A percentile compares a stretch with the other conserved stretches of the same genome.
Evolutionary conservation across 2,329 filamentous ascomycete genomes (phyloP).

Genomic region (Metarhizium brunneum): DNA sequence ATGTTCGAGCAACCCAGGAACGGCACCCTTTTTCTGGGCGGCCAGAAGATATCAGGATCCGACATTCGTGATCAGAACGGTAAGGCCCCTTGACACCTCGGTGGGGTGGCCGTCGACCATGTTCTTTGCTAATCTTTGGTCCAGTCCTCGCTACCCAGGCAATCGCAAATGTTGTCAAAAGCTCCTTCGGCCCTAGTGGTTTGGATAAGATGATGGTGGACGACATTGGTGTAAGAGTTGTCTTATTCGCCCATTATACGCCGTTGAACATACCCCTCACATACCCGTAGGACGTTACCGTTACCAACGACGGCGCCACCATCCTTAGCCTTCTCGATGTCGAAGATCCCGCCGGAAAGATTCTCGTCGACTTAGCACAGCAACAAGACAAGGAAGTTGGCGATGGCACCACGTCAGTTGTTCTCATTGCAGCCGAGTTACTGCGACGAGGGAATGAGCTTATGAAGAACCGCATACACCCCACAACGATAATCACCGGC

Average conservation of each 20-base stretch:
- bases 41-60: slow-evolving; percentile 91
- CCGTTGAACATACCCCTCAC: slow-evolving; percentile 1
- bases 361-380: slow-evolving; percentile 91
- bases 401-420: slow-evolving; percentile 95
- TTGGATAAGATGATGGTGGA: slow-evolving; percentile 99
- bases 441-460: slow-evolving; percentile 91
- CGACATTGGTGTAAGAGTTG: slow-evolving; percentile 73
- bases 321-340: slow-evolving; percentile 93
- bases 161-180: slow-evolving; percentile 98
- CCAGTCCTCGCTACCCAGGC: slow-evolving; percentile 88
- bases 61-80: slow-evolving; percentile 98
- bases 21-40: slow-evolving; percentile 92
- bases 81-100: slow-evolving; percentile 26
- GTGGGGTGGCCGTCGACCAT: background rate
- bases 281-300: slow-evolving; percentile 71
- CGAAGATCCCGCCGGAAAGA: slow-evolving; percentile 96
- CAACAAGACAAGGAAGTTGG: slow-evolving; percentile 99
- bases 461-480: slow-evolving; percentile 99
- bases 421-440: slow-evolving; percentile 93
- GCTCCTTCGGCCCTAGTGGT: slow-evolving; percentile 92
- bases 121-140: slow-evolving; percentile 4
- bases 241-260: background rate
- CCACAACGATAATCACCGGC: slow-evolving; percentile 97
- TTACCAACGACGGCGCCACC: slow-evolving; percentile 97
- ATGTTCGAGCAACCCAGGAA: slow-evolving; percentile 95